Evolutionary conservation across 306 rosid genomes (phyloP), one percentile per base, ranked within the genome.

Genomic region (Vigna unguiculata): DNA sequence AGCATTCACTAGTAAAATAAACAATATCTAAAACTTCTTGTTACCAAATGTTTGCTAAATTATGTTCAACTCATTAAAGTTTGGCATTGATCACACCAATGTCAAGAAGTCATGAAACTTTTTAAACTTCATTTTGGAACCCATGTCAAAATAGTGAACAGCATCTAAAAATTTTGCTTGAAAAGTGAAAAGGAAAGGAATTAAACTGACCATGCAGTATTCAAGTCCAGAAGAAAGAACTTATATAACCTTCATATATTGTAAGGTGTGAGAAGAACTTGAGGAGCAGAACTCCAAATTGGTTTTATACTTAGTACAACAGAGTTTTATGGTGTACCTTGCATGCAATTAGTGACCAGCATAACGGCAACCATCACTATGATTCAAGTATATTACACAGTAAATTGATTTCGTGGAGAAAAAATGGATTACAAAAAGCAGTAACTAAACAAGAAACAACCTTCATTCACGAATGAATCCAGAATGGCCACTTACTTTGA

Each of bases 351-450:
- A 52, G 30, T 71, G 72, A 62, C 40, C 82, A 79, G 78, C 69
- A 19, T 38, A 28, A 45, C 14, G 62, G 63, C 67, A 61, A 48
- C 49, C 67, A 61, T 61, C 78, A 69, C 63, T 58, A 70, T 43
- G 63, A 62, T 75, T 81, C 66, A 82, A 60, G 79, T 84, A 81
- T 78, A 61, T 76, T 87, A 87, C 86, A 76, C 22, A 78, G 68
- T 78, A 71, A 81, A 72, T 72, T 78, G 48, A 71, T 76, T 19
- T 17, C 75, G 71, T 1, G 45, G 1, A 2, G n/a, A 86, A 71
- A 79, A 63, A 74, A 79, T 13, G 52, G 69, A 75, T 63, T 36
- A 67, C 12, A 63, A 53, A 28, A 75, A 76, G 77, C 58, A 52
- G 28, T 66, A 41, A 66, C 46, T 28, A 60, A 52, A 82, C 54